phyloP scores from a whole-genome alignment of 495 filamentous ascomycete genomes.

The Collariella sp. region DNA sequence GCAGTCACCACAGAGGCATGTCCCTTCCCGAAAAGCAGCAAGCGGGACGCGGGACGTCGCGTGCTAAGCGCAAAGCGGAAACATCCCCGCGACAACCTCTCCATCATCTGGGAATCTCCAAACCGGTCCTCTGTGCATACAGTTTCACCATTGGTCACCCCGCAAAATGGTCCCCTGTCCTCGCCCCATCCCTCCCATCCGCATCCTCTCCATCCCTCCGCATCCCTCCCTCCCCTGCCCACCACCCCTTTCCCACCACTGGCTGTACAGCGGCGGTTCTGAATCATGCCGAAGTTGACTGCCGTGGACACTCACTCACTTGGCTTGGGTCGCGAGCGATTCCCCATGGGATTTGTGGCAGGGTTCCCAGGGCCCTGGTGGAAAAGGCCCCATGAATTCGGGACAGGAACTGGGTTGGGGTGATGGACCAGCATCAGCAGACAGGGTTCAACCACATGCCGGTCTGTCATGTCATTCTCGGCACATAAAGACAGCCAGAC shows the following conservation, averaged over 20 bases:
- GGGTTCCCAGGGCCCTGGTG: no score
- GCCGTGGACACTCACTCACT: not conserved
- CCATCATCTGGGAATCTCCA: no score
- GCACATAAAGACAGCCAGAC: not conserved
- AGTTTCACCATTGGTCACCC: no score
- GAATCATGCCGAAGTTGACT: conserved; percentile 8
- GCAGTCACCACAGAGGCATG: no score
- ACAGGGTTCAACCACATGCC: conserved; percentile 1
- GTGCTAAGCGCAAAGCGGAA: conserved; percentile 12
- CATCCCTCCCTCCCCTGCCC: no score
- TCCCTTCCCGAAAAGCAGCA: no score
- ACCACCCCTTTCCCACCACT: not conserved
- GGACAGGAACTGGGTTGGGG: not conserved
- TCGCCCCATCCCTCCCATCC: no score
- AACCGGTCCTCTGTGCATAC: no score
- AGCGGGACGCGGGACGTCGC: not conserved
- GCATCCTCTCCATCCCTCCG: no score
- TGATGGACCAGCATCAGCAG: not conserved
- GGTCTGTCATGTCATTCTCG: not conserved
- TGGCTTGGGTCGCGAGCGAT: not conserved
- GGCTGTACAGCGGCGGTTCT: no score
- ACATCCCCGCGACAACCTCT: conserved; percentile 3
- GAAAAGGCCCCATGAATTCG: no score
- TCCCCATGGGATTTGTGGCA: conserved; percentile 1
- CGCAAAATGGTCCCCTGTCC: no score